Percentiles rank a stretch among this genome's conserved stretches.
Evolutionary conservation across 1,284 basidiomycete genomes (phyloP).

Genomic region (Xerocomus amazonicus): DNA sequence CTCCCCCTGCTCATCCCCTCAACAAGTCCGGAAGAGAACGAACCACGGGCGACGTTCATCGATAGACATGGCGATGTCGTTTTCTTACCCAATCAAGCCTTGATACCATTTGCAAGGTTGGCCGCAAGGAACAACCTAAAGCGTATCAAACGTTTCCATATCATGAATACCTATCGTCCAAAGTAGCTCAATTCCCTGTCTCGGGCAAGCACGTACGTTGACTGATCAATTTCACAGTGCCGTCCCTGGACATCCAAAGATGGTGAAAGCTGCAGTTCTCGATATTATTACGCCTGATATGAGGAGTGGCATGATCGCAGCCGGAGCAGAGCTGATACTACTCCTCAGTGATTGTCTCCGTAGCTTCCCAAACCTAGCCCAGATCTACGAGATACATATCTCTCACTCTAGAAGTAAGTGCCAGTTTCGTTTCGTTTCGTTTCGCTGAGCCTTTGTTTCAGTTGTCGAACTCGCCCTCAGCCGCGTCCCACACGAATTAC

Average conservation of each 20-base stretch:
- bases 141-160: conserved; percentile 89
- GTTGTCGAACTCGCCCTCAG: conserved; percentile 63
- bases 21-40: conserved; percentile 26
- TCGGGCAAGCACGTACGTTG: neutral
- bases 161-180: conserved; percentile 68
- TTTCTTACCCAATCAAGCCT: conserved; percentile 71
- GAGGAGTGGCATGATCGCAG: conserved; percentile 54
- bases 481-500: conserved; percentile 54
- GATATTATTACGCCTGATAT: conserved; percentile 78
- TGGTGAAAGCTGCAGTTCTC: conserved; percentile 68
- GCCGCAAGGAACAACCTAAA: conserved; percentile 72
- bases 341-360: conserved; percentile 63
- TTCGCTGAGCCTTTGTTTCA: conserved; percentile 27
- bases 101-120: conserved; percentile 82
- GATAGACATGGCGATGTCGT: conserved; percentile 83
- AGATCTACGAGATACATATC: conserved; percentile 67
- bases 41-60: conserved; percentile 65
- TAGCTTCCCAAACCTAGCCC: conserved; percentile 63
- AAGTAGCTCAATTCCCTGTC: conserved; percentile 42
- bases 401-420: conserved; percentile 71
- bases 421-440: neutral
- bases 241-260: conserved; percentile 67
- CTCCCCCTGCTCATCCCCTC: conserved; percentile 79
- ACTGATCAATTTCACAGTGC: conserved; percentile 36
- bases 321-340: conserved; percentile 66